These are phyloP conservation scores for Dentiscutata heterogama DNA, from an alignment of 371 early-diverging fungal species.

Conservation along the genomic window DNA sequence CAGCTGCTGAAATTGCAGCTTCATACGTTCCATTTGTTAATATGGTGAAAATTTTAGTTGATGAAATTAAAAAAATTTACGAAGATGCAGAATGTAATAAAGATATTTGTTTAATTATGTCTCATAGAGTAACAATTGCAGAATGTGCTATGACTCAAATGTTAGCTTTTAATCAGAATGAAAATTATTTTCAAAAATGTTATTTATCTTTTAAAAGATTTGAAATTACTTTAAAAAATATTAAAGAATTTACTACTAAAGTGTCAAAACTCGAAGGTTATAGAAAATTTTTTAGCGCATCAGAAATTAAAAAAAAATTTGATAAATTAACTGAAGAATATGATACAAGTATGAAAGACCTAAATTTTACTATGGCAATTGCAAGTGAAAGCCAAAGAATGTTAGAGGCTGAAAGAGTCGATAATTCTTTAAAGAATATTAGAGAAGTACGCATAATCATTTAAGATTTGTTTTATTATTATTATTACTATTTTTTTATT, in stretches of 20 bases:
- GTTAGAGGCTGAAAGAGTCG: constrained; percentile 13
- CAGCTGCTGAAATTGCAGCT: background rate
- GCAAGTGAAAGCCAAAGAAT: constrained; percentile 5
- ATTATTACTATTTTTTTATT: too few relatives aligned
- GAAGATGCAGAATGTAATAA: constrained; percentile 32
- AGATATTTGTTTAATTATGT: background rate
- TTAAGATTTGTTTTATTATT: too few relatives aligned
- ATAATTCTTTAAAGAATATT: background rate
- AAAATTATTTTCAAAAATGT: too few relatives aligned
- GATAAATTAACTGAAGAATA: background rate
- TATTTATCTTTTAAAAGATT: too few relatives aligned
- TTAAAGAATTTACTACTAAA: too few relatives aligned
- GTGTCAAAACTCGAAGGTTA: background rate
- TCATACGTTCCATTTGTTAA: constrained; percentile 23
- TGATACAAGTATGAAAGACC: background rate
- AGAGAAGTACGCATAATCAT: background rate
- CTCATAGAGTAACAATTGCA: too few relatives aligned
- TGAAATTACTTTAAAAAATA: too few relatives aligned
- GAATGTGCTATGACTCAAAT: too few relatives aligned
- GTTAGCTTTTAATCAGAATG: too few relatives aligned
- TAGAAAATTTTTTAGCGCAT: background rate
- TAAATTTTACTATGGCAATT: constrained; percentile 25
- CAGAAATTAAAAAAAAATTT: background rate
- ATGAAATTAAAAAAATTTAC: constrained; percentile 23
- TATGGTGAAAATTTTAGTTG: background rate